Conservation (phyloP, 176 grass and related monocot genomes). For the Avena insularis region DNA sequence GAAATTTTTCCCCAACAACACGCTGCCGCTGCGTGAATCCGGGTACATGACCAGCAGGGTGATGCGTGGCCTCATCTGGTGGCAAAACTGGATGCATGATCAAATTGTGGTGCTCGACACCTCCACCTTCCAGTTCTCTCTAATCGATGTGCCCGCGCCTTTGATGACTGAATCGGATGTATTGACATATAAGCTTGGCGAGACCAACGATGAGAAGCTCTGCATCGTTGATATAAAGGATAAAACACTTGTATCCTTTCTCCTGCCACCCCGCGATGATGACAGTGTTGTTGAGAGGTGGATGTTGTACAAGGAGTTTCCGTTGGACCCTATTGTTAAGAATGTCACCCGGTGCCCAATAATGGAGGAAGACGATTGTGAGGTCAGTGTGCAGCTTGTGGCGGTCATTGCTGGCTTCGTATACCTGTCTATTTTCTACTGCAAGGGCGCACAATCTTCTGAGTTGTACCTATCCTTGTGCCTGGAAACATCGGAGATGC, state of each 20-base stretch:
- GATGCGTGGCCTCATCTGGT: neutral
- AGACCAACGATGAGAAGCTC: neutral
- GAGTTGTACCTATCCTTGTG: neutral
- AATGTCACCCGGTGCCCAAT: neutral
- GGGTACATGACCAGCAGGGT: neutral
- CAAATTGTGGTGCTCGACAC: conserved; percentile 1
- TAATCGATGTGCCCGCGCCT: neutral
- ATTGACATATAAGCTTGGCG: neutral
- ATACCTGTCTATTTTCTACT: neutral
- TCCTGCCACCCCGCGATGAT: neutral
- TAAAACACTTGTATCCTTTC: neutral
- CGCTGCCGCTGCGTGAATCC: neutral
- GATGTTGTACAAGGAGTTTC: neutral
- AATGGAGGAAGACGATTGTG: neutral
- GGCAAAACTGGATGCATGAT: neutral
- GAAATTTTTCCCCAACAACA: neutral
- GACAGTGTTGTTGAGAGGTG: neutral
- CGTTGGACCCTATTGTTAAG: neutral
- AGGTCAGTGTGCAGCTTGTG: neutral
- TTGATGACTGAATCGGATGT: neutral
- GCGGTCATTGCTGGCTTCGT: neutral
- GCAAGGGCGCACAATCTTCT: neutral
- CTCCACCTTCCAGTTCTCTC: neutral
- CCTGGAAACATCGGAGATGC: neutral
- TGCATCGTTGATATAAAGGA: neutral